Base-by-base conservation (phyloP, 1,284 basidiomycete species). In the Gomphus bonarii region DNA sequence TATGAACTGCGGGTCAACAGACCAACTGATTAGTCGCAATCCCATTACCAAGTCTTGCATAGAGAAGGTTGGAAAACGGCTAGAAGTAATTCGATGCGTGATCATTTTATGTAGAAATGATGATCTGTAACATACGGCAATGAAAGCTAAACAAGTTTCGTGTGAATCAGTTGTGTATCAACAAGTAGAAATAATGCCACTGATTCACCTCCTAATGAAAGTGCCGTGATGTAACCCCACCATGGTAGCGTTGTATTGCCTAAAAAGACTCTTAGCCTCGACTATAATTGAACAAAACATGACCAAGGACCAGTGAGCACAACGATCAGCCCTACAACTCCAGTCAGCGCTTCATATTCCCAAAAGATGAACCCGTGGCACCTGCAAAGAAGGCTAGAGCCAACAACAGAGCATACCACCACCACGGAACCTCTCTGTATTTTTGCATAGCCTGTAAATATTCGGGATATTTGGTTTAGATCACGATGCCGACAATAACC, bases 241-340 rank as follows among this genome's bases (percentile, higher is more conserved):
- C 78, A 81, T 3, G 81, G 81, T 3, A 84, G 72, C 1, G 81
- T 82, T 0, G 81, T 82, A 62, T 81, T 69, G 5, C 80, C 80
- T 59, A 75, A 77, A 16, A 12, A 28, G 25, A 14, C 35, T 18
- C 31, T 58, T 28, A 47, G 14, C 14, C 9, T 22, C n/a, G 8
- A 40, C 22, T 33, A 11, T 16, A n/a, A 20, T 33, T 5, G 44
- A 46, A 33, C 20, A 38, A n/a, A 35, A n/a, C 2, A 35, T 28
- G 12, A 33, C 10, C 40, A 12, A 28, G 25, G 14, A 58, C 57
- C 57, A 1, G 30, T 53, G 59, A 81, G 61, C 4, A 79, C 73
- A 6, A 80, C 79, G 50, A 82, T 74, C 62, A 83, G 70, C 12
- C 80, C 81, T 80, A 50, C 4, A n/a, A 22, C 31, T 8, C 9